Evolutionary conservation across 1,139 yeast genomes (phyloP).

Genomic region (Yamadazyma siamensis): DNA sequence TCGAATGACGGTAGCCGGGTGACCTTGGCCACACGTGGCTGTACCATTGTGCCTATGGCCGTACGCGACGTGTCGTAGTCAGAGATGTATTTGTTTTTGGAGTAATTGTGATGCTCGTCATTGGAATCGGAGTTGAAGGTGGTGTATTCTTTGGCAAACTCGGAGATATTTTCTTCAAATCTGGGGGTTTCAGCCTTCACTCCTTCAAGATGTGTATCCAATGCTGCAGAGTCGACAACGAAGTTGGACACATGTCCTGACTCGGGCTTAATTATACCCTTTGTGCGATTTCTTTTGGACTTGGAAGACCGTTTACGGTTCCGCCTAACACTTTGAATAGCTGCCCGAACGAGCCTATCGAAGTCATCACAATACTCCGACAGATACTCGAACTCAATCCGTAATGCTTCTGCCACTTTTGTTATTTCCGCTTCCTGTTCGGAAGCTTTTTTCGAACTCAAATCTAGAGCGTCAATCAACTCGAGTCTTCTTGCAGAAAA

Average conservation of each 20-base stretch:
- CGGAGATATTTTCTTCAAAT: too few relatives aligned
- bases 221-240: background rate
- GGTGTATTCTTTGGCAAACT: slow-evolving; percentile 39
- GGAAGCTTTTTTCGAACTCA: slow-evolving; percentile 79
- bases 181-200: too few relatives aligned
- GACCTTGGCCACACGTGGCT: slow-evolving; percentile 24
- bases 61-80: slow-evolving; percentile 35
- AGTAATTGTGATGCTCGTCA: slow-evolving; percentile 33
- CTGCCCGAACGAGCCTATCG: slow-evolving; percentile 87
- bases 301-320: slow-evolving; percentile 43
- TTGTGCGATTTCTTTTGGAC: slow-evolving; percentile 15
- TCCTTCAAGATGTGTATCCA: background rate
- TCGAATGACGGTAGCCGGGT: slow-evolving; percentile 9
- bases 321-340: slow-evolving; percentile 64
- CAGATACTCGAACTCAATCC: slow-evolving; percentile 74
- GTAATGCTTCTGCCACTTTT: slow-evolving; percentile 69
- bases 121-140: slow-evolving; percentile 32
- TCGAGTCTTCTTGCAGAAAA: slow-evolving; percentile 87
- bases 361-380: slow-evolving; percentile 62
- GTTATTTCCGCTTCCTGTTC: slow-evolving; percentile 85
- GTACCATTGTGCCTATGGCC: slow-evolving; percentile 37
- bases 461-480: slow-evolving; percentile 74
- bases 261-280: background rate
- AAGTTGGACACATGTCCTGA: background rate
- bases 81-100: slow-evolving; percentile 26